phyloP scores from a whole-genome alignment of 2,329 filamentous ascomycete genomes.

The Cladosporium sp. region DNA sequence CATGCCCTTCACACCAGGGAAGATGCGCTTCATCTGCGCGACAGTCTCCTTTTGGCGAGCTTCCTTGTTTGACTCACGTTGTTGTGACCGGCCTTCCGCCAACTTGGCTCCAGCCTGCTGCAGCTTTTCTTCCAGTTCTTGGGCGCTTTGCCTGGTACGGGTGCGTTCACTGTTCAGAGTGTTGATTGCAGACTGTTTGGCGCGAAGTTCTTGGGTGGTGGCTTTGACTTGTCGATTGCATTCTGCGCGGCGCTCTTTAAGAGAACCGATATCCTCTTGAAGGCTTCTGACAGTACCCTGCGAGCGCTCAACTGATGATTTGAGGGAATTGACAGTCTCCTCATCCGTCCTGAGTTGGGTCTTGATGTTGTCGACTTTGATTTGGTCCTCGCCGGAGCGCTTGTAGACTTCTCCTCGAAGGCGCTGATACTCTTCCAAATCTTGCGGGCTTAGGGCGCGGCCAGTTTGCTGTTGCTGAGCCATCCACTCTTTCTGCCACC shows the following conservation, averaged over 20 bases:
- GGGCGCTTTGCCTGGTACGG: conserved; percentile 73
- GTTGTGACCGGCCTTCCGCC: conserved; percentile 78
- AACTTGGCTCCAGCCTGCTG: conserved; percentile 75
- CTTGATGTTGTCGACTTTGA: conserved; percentile 78
- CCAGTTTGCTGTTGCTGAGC: conserved; percentile 83
- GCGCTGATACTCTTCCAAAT: conserved; percentile 84
- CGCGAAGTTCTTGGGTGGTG: conserved; percentile 67
- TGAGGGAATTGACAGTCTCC: conserved; percentile 83
- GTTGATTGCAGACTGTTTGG: conserved; percentile 89
- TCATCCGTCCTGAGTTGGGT: conserved; percentile 89
- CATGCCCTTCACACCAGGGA: conserved; percentile 84
- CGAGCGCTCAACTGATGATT: conserved; percentile 77
- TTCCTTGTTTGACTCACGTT: conserved; percentile 81
- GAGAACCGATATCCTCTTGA: conserved; percentile 64
- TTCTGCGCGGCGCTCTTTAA: conserved; percentile 64
- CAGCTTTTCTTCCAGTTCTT: conserved; percentile 89
- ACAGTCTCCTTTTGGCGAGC: conserved; percentile 76
- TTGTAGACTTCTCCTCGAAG: conserved; percentile 82
- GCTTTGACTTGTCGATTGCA: conserved; percentile 62
- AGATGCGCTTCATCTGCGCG: conserved; percentile 80
- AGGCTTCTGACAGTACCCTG: conserved; percentile 71
- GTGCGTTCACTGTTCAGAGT: conserved; percentile 78
- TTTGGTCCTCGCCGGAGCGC: conserved; percentile 74
- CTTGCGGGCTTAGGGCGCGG: conserved; percentile 76
- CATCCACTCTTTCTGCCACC: conserved; percentile 84